Evolutionary conservation across 1,139 yeast genomes (phyloP), one percentile per base, ranked within the genome.

Genomic region (Debaryomyces robertsiae): DNA sequence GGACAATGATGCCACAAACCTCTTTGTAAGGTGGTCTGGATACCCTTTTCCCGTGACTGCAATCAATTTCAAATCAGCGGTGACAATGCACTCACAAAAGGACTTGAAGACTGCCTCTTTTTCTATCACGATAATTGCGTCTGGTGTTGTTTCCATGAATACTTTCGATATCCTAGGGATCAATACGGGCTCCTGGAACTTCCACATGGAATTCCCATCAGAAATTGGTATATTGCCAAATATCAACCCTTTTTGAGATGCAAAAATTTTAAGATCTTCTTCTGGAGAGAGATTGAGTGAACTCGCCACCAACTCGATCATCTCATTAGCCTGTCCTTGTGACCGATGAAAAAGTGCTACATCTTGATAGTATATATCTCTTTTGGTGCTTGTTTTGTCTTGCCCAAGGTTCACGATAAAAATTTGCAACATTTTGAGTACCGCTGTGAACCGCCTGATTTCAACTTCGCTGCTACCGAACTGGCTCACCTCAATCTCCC

Each of bases 311-410:
- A 51, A 39, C 4, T 66, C 70, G 1, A 85, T 49, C 2, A 70
- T 52, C 0, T 52, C 41, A 42, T 78, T 77, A 2, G 82, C 79
- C 4, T 47, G 56, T 1, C 47, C 14, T 53, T 85, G 93, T 1
- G 54, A 55, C 16, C 43, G 43, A 27, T 59, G 54, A 56, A 82
- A 86, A 5, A 84, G 53, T 6, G 60, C 65, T 0, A 82, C 87
- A 53, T 84, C 84, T 43, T 73, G 75, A 56, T 86, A 86, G 59
- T 69, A 86, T 0, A 86, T 46, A 50, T 85, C 91, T 45, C 95
- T 62, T 43, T 73, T 71, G 0, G 91, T 82, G 0, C 76, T 68
- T 2, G 51, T 46, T 10, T 52, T 52, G 3, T 39, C 35, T 10
- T 41, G 46, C 9, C 29, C 16, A 13, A 62, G 41, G 31, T 65